phyloP scores from a whole-genome alignment of 2,329 filamentous ascomycete species.

The Didymosphaeria variabile region DNA sequence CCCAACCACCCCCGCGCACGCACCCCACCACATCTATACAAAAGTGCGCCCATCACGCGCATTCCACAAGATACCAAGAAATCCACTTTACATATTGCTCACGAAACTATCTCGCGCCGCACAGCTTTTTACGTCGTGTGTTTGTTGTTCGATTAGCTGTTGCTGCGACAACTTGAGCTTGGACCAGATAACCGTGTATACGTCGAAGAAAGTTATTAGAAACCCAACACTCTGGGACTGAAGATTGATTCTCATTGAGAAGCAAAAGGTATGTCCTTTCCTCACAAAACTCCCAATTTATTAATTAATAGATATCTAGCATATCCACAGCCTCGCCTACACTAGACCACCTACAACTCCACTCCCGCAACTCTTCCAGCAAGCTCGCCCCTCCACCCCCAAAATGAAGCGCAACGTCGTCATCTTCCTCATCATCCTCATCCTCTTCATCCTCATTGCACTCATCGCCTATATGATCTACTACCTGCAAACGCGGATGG shows the following conservation, averaged over 20 bases:
- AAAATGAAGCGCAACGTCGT: slow-evolving; percentile 62
- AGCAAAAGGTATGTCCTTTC: not conserved
- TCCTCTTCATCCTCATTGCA: slow-evolving; percentile 61
- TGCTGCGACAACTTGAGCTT: slow-evolving; percentile 1
- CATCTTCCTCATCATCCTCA: slow-evolving; percentile 62
- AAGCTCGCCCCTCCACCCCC: slow-evolving; percentile 14
- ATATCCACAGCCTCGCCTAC: not conserved
- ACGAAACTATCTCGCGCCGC: no score
- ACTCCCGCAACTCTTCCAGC: not conserved
- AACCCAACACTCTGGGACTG: not conserved
- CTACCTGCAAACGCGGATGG: slow-evolving; percentile 57
- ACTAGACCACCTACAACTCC: not conserved
- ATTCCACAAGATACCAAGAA: slow-evolving; percentile 23
- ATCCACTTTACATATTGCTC: slow-evolving; percentile 24
- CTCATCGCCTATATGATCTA: slow-evolving; percentile 61
- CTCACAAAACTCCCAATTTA: not conserved
- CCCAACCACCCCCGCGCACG: slow-evolving; percentile 36
- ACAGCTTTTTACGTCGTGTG: not conserved
- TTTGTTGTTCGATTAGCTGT: not conserved
- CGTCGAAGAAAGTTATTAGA: not conserved
- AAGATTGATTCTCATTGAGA: not conserved
- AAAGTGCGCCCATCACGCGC: slow-evolving; percentile 31
- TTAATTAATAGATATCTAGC: no score
- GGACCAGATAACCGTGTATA: not conserved
- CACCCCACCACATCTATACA: slow-evolving; percentile 38